phyloP scores from a whole-genome alignment of 73 alveolate species.

The Paramecium sexaurelia region DNA sequence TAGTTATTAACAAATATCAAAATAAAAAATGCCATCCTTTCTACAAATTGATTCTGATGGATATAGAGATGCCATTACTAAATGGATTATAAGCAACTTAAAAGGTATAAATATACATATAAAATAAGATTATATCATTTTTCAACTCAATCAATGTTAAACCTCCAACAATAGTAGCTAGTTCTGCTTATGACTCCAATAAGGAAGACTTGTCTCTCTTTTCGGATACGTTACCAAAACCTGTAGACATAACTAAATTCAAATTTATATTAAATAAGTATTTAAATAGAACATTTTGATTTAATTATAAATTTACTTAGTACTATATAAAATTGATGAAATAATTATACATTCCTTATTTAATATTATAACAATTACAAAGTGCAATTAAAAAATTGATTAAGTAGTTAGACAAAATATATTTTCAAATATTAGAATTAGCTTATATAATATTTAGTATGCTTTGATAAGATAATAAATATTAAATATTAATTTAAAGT shows the following conservation, averaged over 20 bases:
- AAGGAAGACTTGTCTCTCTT: not conserved
- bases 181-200: not conserved
- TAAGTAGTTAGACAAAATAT: too few species aligned
- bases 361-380: too few species aligned
- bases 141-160: not conserved
- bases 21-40: not conserved
- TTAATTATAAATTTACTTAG: not conserved
- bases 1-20: not conserved
- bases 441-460: too few species aligned
- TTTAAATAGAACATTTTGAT: not conserved
- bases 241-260: not conserved
- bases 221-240: not conserved
- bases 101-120: not conserved
- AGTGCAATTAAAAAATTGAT: too few species aligned
- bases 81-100: slow-evolving; percentile 30
- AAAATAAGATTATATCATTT: not conserved
- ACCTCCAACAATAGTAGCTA: not conserved
- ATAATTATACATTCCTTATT: too few species aligned
- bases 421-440: too few species aligned
- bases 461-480: too few species aligned
- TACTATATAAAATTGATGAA: too few species aligned
- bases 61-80: slow-evolving; percentile 43
- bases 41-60: slow-evolving; percentile 27
- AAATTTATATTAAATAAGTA: not conserved
- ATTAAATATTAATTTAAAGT: too few species aligned